phyloP scores from a whole-genome alignment of 306 rosid species.

The Macrotyloma uniflorum region DNA sequence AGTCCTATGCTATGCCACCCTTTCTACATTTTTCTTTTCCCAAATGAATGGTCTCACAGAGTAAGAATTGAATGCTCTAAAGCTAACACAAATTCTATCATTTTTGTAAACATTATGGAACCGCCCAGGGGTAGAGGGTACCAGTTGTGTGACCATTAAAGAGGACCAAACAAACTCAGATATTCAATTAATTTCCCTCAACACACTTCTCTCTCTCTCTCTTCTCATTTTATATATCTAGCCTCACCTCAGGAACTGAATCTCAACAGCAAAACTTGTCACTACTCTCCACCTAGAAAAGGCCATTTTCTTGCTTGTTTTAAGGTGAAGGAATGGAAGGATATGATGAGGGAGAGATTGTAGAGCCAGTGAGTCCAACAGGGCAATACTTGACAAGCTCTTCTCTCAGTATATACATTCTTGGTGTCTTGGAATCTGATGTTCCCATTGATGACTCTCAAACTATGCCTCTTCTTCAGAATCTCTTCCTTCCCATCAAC shows the following conservation, averaged over 20 bases:
- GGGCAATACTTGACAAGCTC: constrained; percentile 52
- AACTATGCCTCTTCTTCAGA: constrained; percentile 25
- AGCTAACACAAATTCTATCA: constrained; percentile 28
- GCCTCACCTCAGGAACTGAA: constrained; percentile 1
- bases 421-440: constrained; percentile 49
- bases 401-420: constrained; percentile 38
- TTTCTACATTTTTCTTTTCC: neutral
- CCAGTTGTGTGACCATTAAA: constrained; percentile 40
- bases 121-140: constrained; percentile 14
- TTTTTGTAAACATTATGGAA: neutral
- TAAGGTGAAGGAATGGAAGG: constrained; percentile 3
- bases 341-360: constrained; percentile 24
- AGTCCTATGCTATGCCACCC: neutral
- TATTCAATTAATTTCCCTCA: constrained; percentile 18
- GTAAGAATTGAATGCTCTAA: neutral
- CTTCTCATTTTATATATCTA: constrained; percentile 13
- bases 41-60: too few species aligned
- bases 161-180: constrained; percentile 6
- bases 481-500: constrained; percentile 57
- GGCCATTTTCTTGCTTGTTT: neutral
- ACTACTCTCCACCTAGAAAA: neutral
- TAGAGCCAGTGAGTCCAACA: constrained; percentile 55
- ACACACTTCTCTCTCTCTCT: neutral
- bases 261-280: neutral
- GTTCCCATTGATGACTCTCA: constrained; percentile 36